Conservation (phyloP, 108 stramenopile species). For the Cyclotella kingstonii region DNA sequence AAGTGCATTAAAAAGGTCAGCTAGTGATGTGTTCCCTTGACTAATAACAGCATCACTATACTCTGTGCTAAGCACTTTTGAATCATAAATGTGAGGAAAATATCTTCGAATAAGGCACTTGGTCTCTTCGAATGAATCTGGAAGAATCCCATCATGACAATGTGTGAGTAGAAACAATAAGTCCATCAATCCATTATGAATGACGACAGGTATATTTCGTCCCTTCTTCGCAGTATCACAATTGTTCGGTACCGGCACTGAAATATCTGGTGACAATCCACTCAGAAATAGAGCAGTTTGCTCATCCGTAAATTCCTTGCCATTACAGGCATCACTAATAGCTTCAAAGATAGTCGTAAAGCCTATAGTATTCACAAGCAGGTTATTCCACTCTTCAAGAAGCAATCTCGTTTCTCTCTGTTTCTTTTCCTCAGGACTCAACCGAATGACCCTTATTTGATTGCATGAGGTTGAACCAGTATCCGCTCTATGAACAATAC, state of each 20-base stretch:
- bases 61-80: constrained; percentile 69
- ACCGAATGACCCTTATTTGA: constrained; percentile 68
- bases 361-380: constrained; percentile 58
- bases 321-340: constrained; percentile 63
- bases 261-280: constrained; percentile 11
- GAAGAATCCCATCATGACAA: constrained; percentile 59
- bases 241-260: background rate
- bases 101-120: constrained; percentile 59
- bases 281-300: constrained; percentile 15
- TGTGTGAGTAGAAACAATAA: constrained; percentile 79
- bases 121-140: constrained; percentile 53
- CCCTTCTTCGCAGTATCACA: background rate
- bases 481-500: constrained; percentile 13
- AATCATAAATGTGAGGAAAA: constrained; percentile 78
- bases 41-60: constrained; percentile 46
- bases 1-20: constrained; percentile 34
- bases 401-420: constrained; percentile 47
- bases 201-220: constrained; percentile 65
- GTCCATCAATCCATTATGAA: constrained; percentile 88
- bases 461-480: constrained; percentile 25
- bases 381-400: constrained; percentile 58
- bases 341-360: constrained; percentile 77
- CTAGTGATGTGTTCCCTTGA: constrained; percentile 53
- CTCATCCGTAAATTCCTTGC: constrained; percentile 23
- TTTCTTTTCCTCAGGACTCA: constrained; percentile 54